These are phyloP conservation scores for Ceratocystis cacaofunesta DNA, from an alignment of 2,329 filamentous ascomycete species.

Conservation along the genomic window DNA sequence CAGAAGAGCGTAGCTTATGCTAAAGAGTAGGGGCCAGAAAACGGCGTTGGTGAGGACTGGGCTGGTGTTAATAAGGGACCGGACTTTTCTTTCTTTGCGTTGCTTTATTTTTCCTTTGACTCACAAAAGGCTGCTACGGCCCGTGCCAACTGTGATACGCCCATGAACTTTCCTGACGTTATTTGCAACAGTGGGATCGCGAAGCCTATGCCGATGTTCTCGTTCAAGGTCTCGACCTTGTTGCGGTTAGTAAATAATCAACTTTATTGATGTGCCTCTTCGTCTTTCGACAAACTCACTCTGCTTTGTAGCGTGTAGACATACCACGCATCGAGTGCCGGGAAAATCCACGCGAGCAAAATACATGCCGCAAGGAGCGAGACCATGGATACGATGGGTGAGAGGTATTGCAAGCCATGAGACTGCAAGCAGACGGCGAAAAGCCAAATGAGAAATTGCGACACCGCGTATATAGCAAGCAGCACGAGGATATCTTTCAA, in stretches of 20 bases:
- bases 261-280: too few species aligned
- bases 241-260: conserved; percentile 17
- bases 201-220: conserved; percentile 37
- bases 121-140: conserved; percentile 33
- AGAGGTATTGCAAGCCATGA: conserved; percentile 20
- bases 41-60: conserved; percentile 25
- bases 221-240: conserved; percentile 37
- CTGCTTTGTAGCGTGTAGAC: conserved; percentile 13
- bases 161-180: conserved; percentile 24
- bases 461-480: conserved; percentile 25
- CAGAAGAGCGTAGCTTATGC: conserved; percentile 22
- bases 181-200: conserved; percentile 36
- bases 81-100: background rate
- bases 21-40: conserved; percentile 23
- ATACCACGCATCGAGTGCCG: conserved; percentile 22
- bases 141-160: conserved; percentile 26
- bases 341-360: conserved; percentile 12
- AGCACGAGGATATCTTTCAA: background rate
- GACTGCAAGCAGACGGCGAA: conserved; percentile 26
- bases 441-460: conserved; percentile 33
- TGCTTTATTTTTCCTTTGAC: conserved; percentile 15
- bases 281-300: background rate
- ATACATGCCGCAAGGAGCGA: background rate
- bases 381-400: background rate
- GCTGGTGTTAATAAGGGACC: background rate